phyloP scores from a whole-genome alignment of 2,329 filamentous ascomycete genomes.

The Calonectria naviculata region DNA sequence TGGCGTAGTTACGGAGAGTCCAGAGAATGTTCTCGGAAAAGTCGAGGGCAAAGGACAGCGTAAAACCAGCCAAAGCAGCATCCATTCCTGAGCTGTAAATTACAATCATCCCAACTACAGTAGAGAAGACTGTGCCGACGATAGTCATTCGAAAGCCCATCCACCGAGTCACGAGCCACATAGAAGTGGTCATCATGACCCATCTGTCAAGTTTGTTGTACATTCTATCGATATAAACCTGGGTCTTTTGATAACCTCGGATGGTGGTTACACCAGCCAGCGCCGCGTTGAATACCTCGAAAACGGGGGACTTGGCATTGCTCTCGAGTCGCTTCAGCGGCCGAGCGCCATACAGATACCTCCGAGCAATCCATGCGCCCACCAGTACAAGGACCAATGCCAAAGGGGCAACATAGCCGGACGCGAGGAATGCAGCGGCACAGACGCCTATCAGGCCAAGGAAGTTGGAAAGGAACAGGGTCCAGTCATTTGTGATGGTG shows the following conservation, averaged over 20 bases:
- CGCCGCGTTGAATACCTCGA: constrained; percentile 81
- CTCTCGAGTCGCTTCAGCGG: constrained; percentile 84
- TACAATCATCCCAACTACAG: constrained; percentile 72
- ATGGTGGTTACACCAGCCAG: constrained; percentile 81
- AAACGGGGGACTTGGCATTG: constrained; percentile 81
- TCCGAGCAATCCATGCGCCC: constrained; percentile 67
- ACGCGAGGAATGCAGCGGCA: constrained; percentile 75
- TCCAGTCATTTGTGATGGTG: constrained; percentile 71
- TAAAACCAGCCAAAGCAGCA: constrained; percentile 79
- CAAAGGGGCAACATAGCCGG: constrained; percentile 72
- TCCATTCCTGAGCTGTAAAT: constrained; percentile 71
- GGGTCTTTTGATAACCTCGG: constrained; percentile 77
- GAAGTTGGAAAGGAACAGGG: constrained; percentile 68
- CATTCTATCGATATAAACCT: constrained; percentile 77
- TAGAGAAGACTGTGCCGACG: constrained; percentile 76
- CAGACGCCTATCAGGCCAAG: constrained; percentile 74
- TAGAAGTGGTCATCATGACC: constrained; percentile 72
- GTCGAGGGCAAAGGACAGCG: constrained; percentile 77
- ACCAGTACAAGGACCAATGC: constrained; percentile 67
- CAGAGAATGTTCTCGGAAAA: constrained; percentile 74
- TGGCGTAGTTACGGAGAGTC: constrained; percentile 75
- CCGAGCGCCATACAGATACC: constrained; percentile 77
- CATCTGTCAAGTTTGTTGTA: constrained; percentile 76
- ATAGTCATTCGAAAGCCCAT: constrained; percentile 78
- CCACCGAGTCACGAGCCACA: constrained; percentile 82